These are phyloP conservation scores for Podospora pseudopauciseta DNA, from an alignment of 495 filamentous ascomycete species.

Conservation along the genomic window DNA sequence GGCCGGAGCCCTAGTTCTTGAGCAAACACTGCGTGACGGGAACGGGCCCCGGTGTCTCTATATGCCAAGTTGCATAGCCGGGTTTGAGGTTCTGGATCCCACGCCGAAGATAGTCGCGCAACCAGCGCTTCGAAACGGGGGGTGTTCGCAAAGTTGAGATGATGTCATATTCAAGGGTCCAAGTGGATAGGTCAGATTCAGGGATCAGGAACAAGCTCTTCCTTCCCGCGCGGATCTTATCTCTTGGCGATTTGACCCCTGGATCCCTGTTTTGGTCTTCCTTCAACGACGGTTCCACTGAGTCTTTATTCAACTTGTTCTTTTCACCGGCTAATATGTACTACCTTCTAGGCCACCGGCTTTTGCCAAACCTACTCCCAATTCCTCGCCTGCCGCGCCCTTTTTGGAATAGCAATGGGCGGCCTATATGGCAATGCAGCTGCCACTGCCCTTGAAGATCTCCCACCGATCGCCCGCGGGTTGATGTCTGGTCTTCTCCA, in stretches of 20 bases:
- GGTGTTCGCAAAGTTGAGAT: not conserved
- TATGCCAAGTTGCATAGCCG: no score
- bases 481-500: conserved; percentile 79
- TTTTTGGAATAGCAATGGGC: conserved; percentile 90
- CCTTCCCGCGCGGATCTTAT: conserved; percentile 12
- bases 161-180: not conserved
- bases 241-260: conserved; percentile 4
- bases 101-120: not conserved
- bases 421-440: conserved; percentile 85
- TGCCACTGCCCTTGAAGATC: conserved; percentile 82
- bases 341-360: conserved; percentile 56
- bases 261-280: not conserved
- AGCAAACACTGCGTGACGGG: no score
- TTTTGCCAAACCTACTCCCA: conserved; percentile 74
- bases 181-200: not conserved
- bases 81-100: not conserved
- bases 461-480: conserved; percentile 68
- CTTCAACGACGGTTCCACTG: no score
- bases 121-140: not conserved
- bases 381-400: conserved; percentile 74
- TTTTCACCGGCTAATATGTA: conserved; percentile 16
- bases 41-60: no score
- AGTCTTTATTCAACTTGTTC: no score
- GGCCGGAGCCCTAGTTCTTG: no score
- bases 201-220: conserved; percentile 6